Conservation (phyloP, 768 basidiomycete genomes). For the Pleurotus salmoneostramineus region DNA sequence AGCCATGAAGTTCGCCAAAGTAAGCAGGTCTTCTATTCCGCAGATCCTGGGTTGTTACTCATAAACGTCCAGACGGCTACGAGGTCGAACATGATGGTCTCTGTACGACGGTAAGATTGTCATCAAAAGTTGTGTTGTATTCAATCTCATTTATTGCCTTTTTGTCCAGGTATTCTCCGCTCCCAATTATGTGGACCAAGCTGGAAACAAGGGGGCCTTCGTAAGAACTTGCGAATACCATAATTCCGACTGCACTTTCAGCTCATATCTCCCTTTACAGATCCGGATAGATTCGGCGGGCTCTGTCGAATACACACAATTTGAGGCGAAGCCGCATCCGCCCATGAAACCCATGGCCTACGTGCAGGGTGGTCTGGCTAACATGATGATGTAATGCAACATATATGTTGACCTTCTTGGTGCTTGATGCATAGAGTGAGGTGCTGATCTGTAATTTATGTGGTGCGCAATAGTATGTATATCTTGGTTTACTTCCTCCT, state of each 20-base stretch:
- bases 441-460: not conserved
- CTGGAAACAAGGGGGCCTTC: slow-evolving; percentile 89
- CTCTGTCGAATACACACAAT: slow-evolving; percentile 69
- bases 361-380: slow-evolving; percentile 59
- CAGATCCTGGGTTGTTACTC: not conserved
- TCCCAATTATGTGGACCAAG: slow-evolving; percentile 93
- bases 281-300: slow-evolving; percentile 82
- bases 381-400: slow-evolving; percentile 51
- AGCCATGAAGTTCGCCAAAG: slow-evolving; percentile 96
- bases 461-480: not conserved
- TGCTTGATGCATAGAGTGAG: not conserved
- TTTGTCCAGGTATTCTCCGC: slow-evolving; percentile 78
- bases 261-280: slow-evolving; percentile 28
- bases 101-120: slow-evolving; percentile 76
- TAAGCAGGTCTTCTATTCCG: slow-evolving; percentile 23
- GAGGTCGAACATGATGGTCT: slow-evolving; percentile 92
- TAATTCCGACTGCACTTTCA: not conserved
- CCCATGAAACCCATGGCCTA: slow-evolving; percentile 94
- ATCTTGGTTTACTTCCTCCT: no score
- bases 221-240: slow-evolving; percentile 39
- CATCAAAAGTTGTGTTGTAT: not conserved
- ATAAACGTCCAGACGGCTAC: slow-evolving; percentile 66
- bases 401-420: slow-evolving; percentile 8
- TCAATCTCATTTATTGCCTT: slow-evolving; percentile 8
- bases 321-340: slow-evolving; percentile 85